Base-by-base conservation (phyloP, 495 filamentous ascomycete species). In the Pseudoneurospora amorphoporcata region DNA sequence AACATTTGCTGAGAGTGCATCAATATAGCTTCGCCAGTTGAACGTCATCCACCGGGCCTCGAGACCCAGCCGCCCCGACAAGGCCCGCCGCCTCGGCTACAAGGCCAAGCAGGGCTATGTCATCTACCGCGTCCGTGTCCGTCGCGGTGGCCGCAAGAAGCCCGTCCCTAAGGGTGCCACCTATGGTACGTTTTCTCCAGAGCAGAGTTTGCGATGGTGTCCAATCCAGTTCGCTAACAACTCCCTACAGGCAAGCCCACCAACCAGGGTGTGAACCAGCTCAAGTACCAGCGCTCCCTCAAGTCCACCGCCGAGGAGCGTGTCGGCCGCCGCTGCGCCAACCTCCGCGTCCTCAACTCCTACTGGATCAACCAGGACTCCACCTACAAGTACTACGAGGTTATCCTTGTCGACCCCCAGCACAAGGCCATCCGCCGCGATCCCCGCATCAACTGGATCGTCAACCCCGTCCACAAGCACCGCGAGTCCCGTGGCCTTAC, bases 301-400 rank as follows among this genome's bases (percentile, higher is more conserved):
- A 90, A 90, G 82, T 89, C 94, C 78, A 98, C 95, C 77, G 95
- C 95, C 83, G 95, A 99, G 88, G 95, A 98, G 92, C 96, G 95
- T 92, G 95, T 98, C 81, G 95, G 96, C 80, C 94, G 95, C 83
- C 94, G 94, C 82, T 97, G 94, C 87, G 93, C 94, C 86, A 99
- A 99, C 87, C 86, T 99, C 84, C 92, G 95, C 78, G 96, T 99
- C 77, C 90, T 99, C 82, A 99, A 98, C 90, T 97, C 94, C 77
- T 99, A 99, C 93, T 99, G 95, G 95, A 94, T 98, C 90, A 99
- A 99, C 90, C 95, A 99, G 89, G 95, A 99, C 88, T 97, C 94
- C 71, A 98, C 95, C 86, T 99, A 98, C 92, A 99, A 99, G 90
- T 99, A 98, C 90, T 99, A 89, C 87, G 95, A 99, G 87, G 90